A percentile compares a stretch with the other conserved stretches of the same genome.
These are phyloP conservation scores for Phytopythium aichiense DNA, from an alignment of 352 stramenopile genomes.

Conservation along the genomic window DNA sequence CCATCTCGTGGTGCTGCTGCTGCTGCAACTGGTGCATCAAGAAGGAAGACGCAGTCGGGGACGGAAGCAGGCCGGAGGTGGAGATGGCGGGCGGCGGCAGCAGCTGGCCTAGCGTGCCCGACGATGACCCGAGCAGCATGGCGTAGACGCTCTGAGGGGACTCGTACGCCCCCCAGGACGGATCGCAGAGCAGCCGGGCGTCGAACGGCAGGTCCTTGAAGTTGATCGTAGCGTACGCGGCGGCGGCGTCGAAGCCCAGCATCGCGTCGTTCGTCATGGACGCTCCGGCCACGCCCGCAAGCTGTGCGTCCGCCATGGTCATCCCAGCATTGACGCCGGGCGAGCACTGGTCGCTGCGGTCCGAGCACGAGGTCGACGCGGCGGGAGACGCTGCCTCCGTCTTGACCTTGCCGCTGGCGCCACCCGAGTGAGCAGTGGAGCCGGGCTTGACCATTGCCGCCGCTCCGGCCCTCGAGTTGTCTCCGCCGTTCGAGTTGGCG, in stretches of 20 bases:
- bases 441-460: background rate
- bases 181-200: conserved; percentile 37
- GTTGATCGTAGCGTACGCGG: conserved; percentile 12
- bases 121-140: conserved; percentile 27
- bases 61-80: conserved; percentile 5
- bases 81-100: conserved; percentile 21
- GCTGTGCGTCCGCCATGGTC: background rate
- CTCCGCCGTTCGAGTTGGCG: background rate
- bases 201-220: conserved; percentile 48
- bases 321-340: background rate
- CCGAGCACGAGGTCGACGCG: conserved; percentile 1
- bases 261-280: background rate
- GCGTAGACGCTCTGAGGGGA: conserved; percentile 55
- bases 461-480: background rate
- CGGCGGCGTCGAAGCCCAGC: conserved; percentile 14
- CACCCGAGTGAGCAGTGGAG: background rate
- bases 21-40: conserved; percentile 32
- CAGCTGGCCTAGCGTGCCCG: conserved; percentile 11
- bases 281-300: background rate
- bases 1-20: conserved; percentile 29
- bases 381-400: background rate
- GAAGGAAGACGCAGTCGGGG: conserved; percentile 31
- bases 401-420: background rate
- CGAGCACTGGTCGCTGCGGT: conserved; percentile 2
- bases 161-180: conserved; percentile 33